Evolutionary conservation across 768 basidiomycete species (phyloP), one percentile per base, ranked within the genome.

Genomic region (Trametes punicea): DNA sequence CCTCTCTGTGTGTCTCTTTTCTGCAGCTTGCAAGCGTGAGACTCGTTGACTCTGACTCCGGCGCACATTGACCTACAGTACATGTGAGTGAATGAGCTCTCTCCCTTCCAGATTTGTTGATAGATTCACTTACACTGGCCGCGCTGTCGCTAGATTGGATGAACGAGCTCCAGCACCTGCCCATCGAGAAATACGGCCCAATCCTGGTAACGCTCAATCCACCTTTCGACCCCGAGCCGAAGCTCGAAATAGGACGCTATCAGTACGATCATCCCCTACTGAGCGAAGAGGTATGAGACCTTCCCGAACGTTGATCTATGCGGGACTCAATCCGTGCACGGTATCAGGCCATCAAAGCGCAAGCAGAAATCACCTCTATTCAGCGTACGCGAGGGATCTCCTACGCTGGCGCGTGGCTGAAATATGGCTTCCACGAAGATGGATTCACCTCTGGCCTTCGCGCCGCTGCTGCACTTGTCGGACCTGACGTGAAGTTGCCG

Each of bases 401-500:
- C 7, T 81, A 72, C 64, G 85, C 74, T 2, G 86, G 87, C 9
- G 88, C 88, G 23, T 91, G 85, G 74, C 76, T 84, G 41, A 81
- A 81, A 54, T 90, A 88, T 62, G 88, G 88, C 16, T 90, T 91
- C 75, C 88, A 92, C 70, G 88, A 90, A 70, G 90, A 90, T 64
- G 87, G 85, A 2, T 89, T 89, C 66, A 70, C 78, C 2, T 71
- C 74, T 1, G 78, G 77, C 7, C 63, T 79, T 30, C 67, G 68
- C 44, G 73, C 69, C 10, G 72, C 67, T 3, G 73, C 61, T 58
- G 5, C 60, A 11, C 47, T 65, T 23, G 41, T 21, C 27, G 31
- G 21, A 52, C 18, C 4, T 3, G 10, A 21, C 31, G 13, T 16
- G 5, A 31, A 23, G 20, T 26, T 30, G 2, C 51, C 52, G 34